A percentile compares a stretch with the other conserved stretches of the same genome.
Evolutionary conservation across 2,329 filamentous ascomycete species (phyloP).

Genomic region (Talaromyces funiculosus): DNA sequence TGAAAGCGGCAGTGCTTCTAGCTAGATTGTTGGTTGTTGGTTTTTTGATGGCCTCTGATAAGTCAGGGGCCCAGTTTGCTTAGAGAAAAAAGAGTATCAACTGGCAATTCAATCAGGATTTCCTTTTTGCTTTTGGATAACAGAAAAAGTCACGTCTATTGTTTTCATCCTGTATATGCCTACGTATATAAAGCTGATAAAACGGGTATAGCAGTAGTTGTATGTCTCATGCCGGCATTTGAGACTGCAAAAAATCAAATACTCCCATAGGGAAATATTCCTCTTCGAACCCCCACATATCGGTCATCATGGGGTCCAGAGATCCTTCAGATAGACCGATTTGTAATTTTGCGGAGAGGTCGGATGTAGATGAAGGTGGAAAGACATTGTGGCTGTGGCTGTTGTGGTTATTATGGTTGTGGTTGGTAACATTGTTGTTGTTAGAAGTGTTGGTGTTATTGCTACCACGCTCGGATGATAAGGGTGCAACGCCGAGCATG

Average conservation of each 20-base stretch:
- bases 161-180: neutral
- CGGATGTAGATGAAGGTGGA: constrained; percentile 1
- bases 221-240: constrained; percentile 36
- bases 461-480: constrained; percentile 33
- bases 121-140: neutral
- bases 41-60: too few species aligned
- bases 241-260: constrained; percentile 38
- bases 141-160: neutral
- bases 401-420: constrained; percentile 1
- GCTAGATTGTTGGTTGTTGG: neutral
- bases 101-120: neutral
- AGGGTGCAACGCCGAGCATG: constrained; percentile 31
- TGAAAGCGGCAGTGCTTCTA: neutral
- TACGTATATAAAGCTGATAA: neutral
- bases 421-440: neutral
- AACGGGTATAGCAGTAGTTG: neutral
- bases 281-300: constrained; percentile 38
- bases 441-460: neutral
- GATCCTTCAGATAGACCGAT: constrained; percentile 33
- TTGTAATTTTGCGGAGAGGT: constrained; percentile 20
- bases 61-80: neutral
- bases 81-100: neutral
- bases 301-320: constrained; percentile 36
- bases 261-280: constrained; percentile 40
- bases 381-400: constrained; percentile 23